These are phyloP conservation scores for Diplodia sapinea DNA, from an alignment of 2,329 filamentous ascomycete genomes.

Conservation along the genomic window DNA sequence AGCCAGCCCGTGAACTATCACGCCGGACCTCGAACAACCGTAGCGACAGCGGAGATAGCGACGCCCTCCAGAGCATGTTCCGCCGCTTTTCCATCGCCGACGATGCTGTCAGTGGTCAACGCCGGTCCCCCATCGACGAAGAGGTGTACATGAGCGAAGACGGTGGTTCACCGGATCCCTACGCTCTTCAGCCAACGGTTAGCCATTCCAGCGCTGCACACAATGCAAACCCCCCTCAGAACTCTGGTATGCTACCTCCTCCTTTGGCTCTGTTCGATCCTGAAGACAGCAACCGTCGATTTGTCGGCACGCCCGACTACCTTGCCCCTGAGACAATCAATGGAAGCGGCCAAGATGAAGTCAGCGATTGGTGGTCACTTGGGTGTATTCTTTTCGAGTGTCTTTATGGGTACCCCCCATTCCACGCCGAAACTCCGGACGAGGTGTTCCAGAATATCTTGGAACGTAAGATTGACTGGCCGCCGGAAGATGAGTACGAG, in stretches of 20 bases:
- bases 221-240: constrained; percentile 65
- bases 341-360: constrained; percentile 93
- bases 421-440: constrained; percentile 88
- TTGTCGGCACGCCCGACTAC: constrained; percentile 97
- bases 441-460: constrained; percentile 97
- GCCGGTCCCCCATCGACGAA: constrained; percentile 73
- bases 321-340: constrained; percentile 96
- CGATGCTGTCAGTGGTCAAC: constrained; percentile 52
- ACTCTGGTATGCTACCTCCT: constrained; percentile 82
- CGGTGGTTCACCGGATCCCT: constrained; percentile 75
- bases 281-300: constrained; percentile 87
- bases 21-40: constrained; percentile 77
- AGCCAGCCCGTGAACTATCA: constrained; percentile 65
- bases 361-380: constrained; percentile 99
- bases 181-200: constrained; percentile 65
- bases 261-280: constrained; percentile 95
- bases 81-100: constrained; percentile 69
- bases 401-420: constrained; percentile 89
- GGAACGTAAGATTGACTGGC: constrained; percentile 88
- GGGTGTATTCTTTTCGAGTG: constrained; percentile 98
- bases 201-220: constrained; percentile 60
- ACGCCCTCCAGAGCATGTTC: constrained; percentile 82
- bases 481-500: constrained; percentile 75
- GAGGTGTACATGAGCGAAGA: constrained; percentile 69
- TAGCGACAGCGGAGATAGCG: constrained; percentile 91